Conservation (phyloP, 495 filamentous ascomycete species). For the Talaromyces nanjingensis region DNA sequence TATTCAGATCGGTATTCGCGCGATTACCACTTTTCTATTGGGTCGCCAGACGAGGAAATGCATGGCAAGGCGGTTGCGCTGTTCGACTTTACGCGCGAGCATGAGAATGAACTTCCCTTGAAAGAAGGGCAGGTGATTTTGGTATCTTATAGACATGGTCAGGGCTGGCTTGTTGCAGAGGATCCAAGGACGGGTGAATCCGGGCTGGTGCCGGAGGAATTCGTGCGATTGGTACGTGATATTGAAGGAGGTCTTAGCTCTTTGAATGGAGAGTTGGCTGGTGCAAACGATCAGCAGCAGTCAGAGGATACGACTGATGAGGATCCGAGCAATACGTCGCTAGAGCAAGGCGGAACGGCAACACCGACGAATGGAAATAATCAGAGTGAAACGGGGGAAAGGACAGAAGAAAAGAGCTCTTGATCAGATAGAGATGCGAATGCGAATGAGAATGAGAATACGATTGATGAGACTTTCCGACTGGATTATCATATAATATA, state of each 20-base stretch:
- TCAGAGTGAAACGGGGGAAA: neutral
- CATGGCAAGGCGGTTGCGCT: conserved; percentile 93
- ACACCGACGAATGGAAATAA: conserved; percentile 26
- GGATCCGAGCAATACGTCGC: neutral
- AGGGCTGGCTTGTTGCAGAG: conserved; percentile 95
- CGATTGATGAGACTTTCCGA: neutral
- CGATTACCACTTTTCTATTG: conserved; percentile 92
- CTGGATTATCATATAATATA: neutral
- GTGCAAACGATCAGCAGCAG: conserved; percentile 12
- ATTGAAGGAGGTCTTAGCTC: conserved; percentile 64
- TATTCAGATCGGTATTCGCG: conserved; percentile 64
- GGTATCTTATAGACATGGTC: conserved; percentile 90
- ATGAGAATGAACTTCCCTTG: conserved; percentile 91
- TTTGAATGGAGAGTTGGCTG: conserved; percentile 33
- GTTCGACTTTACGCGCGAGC: conserved; percentile 90
- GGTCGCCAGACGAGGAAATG: conserved; percentile 94
- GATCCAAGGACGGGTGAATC: conserved; percentile 88
- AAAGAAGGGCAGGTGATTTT: conserved; percentile 94
- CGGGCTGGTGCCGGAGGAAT: conserved; percentile 92
- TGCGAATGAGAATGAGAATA: neutral
- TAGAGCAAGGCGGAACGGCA: conserved; percentile 22
- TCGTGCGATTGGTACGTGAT: conserved; percentile 86
- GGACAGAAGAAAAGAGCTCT: neutral
- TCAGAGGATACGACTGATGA: neutral
- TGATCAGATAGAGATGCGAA: neutral